Conservation (phyloP, 73 alveolate species). For the Paramecium pentaurelia region DNA sequence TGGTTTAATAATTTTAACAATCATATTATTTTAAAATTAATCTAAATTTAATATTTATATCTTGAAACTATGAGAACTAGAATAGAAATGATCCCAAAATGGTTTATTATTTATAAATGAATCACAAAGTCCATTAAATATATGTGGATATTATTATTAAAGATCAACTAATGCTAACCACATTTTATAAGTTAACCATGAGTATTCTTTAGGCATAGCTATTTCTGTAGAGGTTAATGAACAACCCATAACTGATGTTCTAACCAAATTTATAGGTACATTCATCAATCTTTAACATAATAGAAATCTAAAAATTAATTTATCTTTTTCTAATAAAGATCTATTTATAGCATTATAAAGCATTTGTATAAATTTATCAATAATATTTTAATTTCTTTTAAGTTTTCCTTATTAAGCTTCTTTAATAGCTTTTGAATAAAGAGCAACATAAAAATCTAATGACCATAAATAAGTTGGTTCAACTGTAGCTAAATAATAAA, state of each 20-base stretch:
- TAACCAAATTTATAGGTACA: constrained; percentile 65
- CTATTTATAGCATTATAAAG: constrained; percentile 78
- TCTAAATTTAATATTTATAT: background rate
- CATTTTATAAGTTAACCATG: constrained; percentile 87
- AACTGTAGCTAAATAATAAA: constrained; percentile 70
- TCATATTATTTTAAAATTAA: constrained; percentile 37
- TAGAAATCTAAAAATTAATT: constrained; percentile 84
- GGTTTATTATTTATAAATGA: constrained; percentile 59
- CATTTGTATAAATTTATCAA: constrained; percentile 60
- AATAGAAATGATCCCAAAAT: constrained; percentile 61
- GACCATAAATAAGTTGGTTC: constrained; percentile 88
- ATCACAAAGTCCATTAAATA: constrained; percentile 39
- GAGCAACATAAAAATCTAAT: constrained; percentile 64
- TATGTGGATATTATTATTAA: constrained; percentile 82
- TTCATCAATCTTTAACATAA: constrained; percentile 82
- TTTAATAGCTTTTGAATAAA: constrained; percentile 67
- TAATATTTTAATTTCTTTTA: constrained; percentile 70
- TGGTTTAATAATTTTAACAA: constrained; percentile 91
- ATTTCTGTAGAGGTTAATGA: constrained; percentile 69
- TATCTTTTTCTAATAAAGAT: constrained; percentile 92
- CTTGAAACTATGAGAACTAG: background rate
- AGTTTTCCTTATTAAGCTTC: constrained; percentile 48
- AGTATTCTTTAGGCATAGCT: constrained; percentile 77
- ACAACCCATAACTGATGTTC: constrained; percentile 94
- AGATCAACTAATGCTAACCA: constrained; percentile 88